These are phyloP conservation scores for Deinandra increscens DNA, from an alignment of 129 eudicot species.

Conservation along the genomic window DNA sequence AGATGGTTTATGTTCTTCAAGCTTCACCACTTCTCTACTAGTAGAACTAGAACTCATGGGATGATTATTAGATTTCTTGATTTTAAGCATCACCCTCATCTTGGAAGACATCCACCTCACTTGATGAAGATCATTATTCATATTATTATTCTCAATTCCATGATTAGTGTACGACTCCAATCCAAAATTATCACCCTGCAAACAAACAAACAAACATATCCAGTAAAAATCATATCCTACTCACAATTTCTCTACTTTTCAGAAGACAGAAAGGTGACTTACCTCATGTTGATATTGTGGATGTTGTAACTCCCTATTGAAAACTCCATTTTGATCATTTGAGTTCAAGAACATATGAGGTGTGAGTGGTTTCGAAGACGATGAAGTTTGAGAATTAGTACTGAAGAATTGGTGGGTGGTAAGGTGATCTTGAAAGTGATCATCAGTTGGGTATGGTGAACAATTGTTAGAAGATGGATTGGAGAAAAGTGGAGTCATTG, in stretches of 20 bases:
- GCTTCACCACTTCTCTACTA: neutral
- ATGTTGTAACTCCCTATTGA: conserved; percentile 16
- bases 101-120: conserved; percentile 71
- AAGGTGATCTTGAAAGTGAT: conserved; percentile 35
- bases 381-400: conserved; percentile 39
- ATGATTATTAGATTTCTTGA: conserved; percentile 43
- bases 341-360: conserved; percentile 47
- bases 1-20: conserved; percentile 26
- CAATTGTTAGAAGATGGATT: conserved; percentile 32
- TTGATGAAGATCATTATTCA: conserved; percentile 35
- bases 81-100: conserved; percentile 64
- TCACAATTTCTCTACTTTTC: neutral
- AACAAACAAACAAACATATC: neutral
- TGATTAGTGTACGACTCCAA: conserved; percentile 32
- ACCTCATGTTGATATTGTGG: conserved; percentile 40
- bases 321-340: conserved; percentile 38
- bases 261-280: conserved; percentile 3
- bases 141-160: conserved; percentile 28
- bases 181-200: conserved; percentile 45
- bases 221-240: too few relatives aligned
- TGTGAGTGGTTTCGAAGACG: conserved; percentile 41
- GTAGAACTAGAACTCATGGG: conserved; percentile 14
- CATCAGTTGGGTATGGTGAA: conserved; percentile 39
- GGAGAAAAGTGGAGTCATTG: conserved; percentile 46
- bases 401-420: conserved; percentile 33